A percentile compares a stretch with the other conserved stretches of the same genome.
Conservation (phyloP, 2,329 filamentous ascomycete genomes). For the Paradendryphiella salina region DNA sequence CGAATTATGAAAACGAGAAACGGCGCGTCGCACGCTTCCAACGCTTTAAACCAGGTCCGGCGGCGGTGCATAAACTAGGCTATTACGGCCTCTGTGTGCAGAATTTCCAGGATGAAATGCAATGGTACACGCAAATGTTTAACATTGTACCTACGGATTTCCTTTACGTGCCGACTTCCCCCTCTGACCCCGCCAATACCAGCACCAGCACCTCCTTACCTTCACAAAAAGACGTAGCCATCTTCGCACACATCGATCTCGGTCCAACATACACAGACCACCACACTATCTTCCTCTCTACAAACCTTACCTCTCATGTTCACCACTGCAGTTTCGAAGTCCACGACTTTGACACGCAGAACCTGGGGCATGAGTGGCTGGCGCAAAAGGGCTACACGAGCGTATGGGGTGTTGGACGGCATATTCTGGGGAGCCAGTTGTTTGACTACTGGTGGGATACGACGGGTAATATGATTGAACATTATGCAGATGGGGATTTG, state of each 20-base stretch:
- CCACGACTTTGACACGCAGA: conserved; percentile 69
- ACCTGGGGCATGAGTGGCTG: conserved; percentile 71
- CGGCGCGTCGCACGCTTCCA: conserved; percentile 55
- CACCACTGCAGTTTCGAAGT: conserved; percentile 73
- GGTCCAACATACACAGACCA: conserved; percentile 58
- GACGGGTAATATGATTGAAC: conserved; percentile 65
- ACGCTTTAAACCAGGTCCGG: conserved; percentile 57
- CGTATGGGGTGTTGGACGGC: conserved; percentile 72
- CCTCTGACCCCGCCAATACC: not conserved
- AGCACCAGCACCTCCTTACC: not conserved
- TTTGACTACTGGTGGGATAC: conserved; percentile 75
- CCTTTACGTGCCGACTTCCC: conserved; percentile 37
- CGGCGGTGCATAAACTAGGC: conserved; percentile 56
- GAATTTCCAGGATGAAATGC: conserved; percentile 43
- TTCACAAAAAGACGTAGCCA: conserved; percentile 46
- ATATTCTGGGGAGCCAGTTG: conserved; percentile 70
- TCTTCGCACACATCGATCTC: conserved; percentile 60
- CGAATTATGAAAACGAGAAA: conserved; percentile 50
- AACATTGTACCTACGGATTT: conserved; percentile 55
- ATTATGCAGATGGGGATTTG: conserved; percentile 72
- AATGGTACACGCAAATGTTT: conserved; percentile 54
- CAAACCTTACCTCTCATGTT: conserved; percentile 54
- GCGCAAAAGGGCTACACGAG: conserved; percentile 63
- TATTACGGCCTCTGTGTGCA: conserved; percentile 52
- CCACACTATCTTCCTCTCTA: conserved; percentile 58